Base-by-base conservation (phyloP, 495 filamentous ascomycete species). In the Stereocaulon alpinum region DNA sequence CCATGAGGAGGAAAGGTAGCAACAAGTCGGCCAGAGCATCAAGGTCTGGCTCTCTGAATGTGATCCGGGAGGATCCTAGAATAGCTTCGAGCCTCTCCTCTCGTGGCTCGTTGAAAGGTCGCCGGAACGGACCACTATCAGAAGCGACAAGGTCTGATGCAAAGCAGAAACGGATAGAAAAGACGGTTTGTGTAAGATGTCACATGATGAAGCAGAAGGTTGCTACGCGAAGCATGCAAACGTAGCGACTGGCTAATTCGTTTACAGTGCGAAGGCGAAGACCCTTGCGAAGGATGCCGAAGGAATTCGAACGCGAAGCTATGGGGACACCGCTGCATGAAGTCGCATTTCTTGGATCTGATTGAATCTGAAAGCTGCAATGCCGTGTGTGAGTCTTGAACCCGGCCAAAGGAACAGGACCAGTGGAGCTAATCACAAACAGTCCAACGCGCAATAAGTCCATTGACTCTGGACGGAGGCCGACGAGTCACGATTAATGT, bases 351-450 rank as follows among this genome's bases (percentile, higher is more conserved):
- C 62, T 66, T 72, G 18, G 77, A 69, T 58, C 75, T 79, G 59
- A 75, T 79, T n/a, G 74, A 77, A 63, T 75, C 73, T 53, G 76
- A 73, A 57, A 77, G 74, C 3, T 77, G 74, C 67, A 79, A 79
- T 53, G 77, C 77, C 56, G 73, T 79, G 53, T 79, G 75, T 77
- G 67, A 42, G 74, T 63, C 42, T 14, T 24, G 24, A 24, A 1
- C 24, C 24, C 24, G 3, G 24, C 24, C 24, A 24, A 24, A 24
- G 24, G 24, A 24, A 24, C 24, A 24, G 24, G 24, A 24, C 24
- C 3, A 24, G 24, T 24, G 24, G 3, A 24, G 24, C 70, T 74
- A 50, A 74, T 60, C 34, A 4, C 6, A 17, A 45, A 14, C 29
- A 77, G 75, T 75, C 49, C 76, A 79, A 76, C 72, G 71, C 66